A percentile compares a stretch with the other conserved stretches of the same genome.
These are phyloP conservation scores for Oryza longistaminata DNA, from an alignment of 176 grass and related monocot species.

Conservation along the genomic window DNA sequence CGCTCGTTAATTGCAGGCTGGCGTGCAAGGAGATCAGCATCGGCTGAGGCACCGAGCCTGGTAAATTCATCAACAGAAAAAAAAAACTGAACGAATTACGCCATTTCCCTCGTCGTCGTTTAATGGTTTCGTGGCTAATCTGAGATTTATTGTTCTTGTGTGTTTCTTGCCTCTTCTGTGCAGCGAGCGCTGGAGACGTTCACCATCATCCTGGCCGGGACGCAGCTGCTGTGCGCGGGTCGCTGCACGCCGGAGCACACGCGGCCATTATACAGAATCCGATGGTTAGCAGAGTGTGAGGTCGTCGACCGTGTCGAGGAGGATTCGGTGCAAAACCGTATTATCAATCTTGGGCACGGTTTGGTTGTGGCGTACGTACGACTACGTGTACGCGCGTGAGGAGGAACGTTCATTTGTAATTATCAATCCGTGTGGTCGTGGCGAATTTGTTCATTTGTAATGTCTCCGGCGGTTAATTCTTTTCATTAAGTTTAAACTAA, in stretches of 20 bases:
- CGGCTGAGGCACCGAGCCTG: constrained; percentile 59
- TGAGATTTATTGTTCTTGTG: not conserved
- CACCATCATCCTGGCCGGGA: constrained; percentile 65
- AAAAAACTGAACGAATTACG: not conserved
- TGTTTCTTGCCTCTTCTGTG: not conserved
- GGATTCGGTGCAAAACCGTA: not conserved
- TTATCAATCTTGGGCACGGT: constrained; percentile 29
- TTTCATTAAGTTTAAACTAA: not conserved
- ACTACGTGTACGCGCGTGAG: not conserved
- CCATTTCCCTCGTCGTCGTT: not conserved
- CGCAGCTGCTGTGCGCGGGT: constrained; percentile 80
- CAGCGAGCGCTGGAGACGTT: constrained; percentile 79
- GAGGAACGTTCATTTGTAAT: too few relatives aligned
- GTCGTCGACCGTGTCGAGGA: not conserved
- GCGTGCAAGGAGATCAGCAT: constrained; percentile 96
- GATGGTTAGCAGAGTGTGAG: constrained; percentile 8
- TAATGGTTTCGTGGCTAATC: not conserved
- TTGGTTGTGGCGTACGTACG: not conserved
- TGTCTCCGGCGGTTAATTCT: too few relatives aligned
- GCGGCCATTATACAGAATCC: not conserved
- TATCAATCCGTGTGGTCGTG: not conserved
- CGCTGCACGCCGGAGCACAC: constrained; percentile 57
- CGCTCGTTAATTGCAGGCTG: constrained; percentile 43
- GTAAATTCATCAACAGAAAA: constrained; percentile 27
- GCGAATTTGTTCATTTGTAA: not conserved